Conservation (phyloP, 257 asterid species). For the Rauvolfia tetraphylla region DNA sequence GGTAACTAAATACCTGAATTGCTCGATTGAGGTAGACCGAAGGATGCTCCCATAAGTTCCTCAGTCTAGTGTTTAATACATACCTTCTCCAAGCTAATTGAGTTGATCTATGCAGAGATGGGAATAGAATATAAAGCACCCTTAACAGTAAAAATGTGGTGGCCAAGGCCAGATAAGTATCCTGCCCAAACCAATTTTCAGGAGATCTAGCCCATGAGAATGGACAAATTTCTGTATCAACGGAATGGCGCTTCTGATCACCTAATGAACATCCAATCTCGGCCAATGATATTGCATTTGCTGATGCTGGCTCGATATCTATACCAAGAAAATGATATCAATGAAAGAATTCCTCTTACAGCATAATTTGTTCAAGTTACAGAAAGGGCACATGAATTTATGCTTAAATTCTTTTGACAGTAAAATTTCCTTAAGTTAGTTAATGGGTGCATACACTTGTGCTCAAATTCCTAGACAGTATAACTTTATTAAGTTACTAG, state of each 20-base stretch:
- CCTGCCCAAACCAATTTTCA: constrained; percentile 63
- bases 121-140: constrained; percentile 43
- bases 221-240: constrained; percentile 56
- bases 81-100: constrained; percentile 54
- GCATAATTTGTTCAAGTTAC: not conserved
- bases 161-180: constrained; percentile 69
- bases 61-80: constrained; percentile 34
- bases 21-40: constrained; percentile 45
- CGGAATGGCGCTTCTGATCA: constrained; percentile 25
- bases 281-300: constrained; percentile 33
- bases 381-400: not conserved
- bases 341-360: not conserved
- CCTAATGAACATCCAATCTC: constrained; percentile 39
- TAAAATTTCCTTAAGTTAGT: not conserved
- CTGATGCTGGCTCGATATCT: constrained; percentile 40
- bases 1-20: constrained; percentile 44
- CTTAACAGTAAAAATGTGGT: constrained; percentile 59
- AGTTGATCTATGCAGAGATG: constrained; percentile 39
- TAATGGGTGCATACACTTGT: not conserved
- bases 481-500: not conserved
- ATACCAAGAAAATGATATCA: not conserved
- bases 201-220: constrained; percentile 83
- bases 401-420: not conserved
- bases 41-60: constrained; percentile 58
- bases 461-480: not conserved